phyloP scores from a whole-genome alignment of 2,329 filamentous ascomycete species.

The Alternaria solani region DNA sequence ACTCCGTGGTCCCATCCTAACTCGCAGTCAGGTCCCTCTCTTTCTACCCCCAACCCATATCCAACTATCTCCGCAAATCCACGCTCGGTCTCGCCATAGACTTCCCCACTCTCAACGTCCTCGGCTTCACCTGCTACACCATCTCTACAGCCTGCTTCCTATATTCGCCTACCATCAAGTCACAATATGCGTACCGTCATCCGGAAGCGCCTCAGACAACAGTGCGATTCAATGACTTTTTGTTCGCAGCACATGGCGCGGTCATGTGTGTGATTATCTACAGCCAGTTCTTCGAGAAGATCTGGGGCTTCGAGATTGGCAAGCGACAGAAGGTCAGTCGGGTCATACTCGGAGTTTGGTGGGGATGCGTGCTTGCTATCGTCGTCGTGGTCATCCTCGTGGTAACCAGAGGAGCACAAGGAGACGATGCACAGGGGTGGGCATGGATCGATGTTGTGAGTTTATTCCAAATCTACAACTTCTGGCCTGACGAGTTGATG shows the following conservation, averaged over 20 bases:
- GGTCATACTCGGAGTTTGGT: slow-evolving; percentile 73
- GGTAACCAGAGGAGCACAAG: slow-evolving; percentile 51
- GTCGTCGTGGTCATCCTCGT: slow-evolving; percentile 60
- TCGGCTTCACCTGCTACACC: slow-evolving; percentile 79
- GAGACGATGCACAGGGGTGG: slow-evolving; percentile 61
- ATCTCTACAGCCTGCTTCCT: slow-evolving; percentile 78
- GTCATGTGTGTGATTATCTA: slow-evolving; percentile 75
- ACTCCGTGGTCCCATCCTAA: background rate
- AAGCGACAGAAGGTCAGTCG: slow-evolving; percentile 63
- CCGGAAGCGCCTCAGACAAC: slow-evolving; percentile 77
- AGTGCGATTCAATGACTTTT: slow-evolving; percentile 87
- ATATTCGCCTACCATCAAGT: slow-evolving; percentile 77
- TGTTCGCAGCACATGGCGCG: slow-evolving; percentile 84
- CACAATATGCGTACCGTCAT: slow-evolving; percentile 85
- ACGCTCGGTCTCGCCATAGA: slow-evolving; percentile 88
- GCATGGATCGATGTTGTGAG: slow-evolving; percentile 71
- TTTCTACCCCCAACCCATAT: slow-evolving; percentile 89
- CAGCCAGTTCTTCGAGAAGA: slow-evolving; percentile 73
- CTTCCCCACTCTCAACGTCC: slow-evolving; percentile 78
- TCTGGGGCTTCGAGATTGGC: slow-evolving; percentile 79
- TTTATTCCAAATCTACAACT: slow-evolving; percentile 61
- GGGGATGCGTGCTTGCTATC: slow-evolving; percentile 70
- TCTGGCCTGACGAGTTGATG: background rate
- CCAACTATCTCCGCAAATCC: slow-evolving; percentile 78
- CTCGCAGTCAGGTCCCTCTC: slow-evolving; percentile 71